Evolutionary conservation across 352 stramenopile genomes (phyloP).

Genomic region (Phytophthora tentaculata): DNA sequence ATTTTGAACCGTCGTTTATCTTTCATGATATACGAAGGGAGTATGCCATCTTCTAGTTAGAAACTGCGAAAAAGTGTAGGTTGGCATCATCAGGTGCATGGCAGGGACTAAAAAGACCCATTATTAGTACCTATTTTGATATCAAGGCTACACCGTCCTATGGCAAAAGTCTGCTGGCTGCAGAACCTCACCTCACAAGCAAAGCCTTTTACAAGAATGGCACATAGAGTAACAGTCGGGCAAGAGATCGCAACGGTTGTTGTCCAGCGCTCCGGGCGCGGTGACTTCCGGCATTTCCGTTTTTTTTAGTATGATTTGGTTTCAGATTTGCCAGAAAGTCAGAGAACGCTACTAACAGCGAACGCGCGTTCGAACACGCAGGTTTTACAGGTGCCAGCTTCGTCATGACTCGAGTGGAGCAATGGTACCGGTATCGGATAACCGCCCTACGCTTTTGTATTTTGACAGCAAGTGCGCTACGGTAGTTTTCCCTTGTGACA

Average conservation of each 20-base stretch:
- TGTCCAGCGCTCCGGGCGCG: slow-evolving; percentile 6
- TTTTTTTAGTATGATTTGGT: not conserved
- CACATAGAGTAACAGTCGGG: not conserved
- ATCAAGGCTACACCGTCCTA: no score
- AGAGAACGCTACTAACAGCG: slow-evolving; percentile 24
- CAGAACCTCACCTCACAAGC: no score
- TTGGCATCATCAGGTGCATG: slow-evolving; percentile 16
- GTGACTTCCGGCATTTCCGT: not conserved
- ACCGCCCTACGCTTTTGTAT: no score
- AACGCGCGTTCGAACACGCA: slow-evolving; percentile 1
- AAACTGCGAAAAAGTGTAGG: slow-evolving; percentile 11
- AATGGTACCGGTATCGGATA: no score
- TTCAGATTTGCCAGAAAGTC: slow-evolving; percentile 24
- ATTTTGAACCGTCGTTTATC: not conserved
- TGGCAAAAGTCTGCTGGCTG: no score
- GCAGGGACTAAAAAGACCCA: slow-evolving; percentile 2
- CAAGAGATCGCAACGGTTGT: no score
- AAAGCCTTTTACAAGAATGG: no score
- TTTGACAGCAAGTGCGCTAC: no score
- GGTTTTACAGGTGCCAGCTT: slow-evolving; percentile 6
- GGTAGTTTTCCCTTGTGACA: no score
- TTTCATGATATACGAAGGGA: not conserved
- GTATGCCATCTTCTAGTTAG: not conserved
- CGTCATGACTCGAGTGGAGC: no score
- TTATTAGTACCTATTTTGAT: slow-evolving; percentile 5